These are phyloP conservation scores for Globisporangium rhizosaccharum DNA, from an alignment of 352 stramenopile species.

Conservation along the genomic window DNA sequence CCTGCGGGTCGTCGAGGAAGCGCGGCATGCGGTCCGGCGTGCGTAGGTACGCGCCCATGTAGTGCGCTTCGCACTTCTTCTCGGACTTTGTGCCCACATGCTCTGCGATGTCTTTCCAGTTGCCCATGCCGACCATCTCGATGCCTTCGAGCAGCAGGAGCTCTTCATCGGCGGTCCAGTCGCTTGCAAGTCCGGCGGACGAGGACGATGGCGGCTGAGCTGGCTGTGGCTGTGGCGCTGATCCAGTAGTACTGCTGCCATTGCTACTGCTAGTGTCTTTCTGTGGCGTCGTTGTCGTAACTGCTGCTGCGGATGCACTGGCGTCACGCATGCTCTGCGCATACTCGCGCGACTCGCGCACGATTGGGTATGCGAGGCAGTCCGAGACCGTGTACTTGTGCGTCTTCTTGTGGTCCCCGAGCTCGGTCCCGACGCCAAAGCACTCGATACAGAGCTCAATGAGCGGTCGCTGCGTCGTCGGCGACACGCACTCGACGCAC, in stretches of 20 bases:
- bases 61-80: constrained; percentile 88
- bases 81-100: constrained; percentile 83
- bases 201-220: not conserved
- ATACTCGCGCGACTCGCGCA: constrained; percentile 32
- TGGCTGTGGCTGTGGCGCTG: not conserved
- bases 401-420: constrained; percentile 76
- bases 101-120: constrained; percentile 93
- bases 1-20: constrained; percentile 48
- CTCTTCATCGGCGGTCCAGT: constrained; percentile 95
- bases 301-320: constrained; percentile 2
- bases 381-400: constrained; percentile 82
- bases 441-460: constrained; percentile 95
- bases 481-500: constrained; percentile 60
- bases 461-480: constrained; percentile 29
- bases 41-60: constrained; percentile 76
- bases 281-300: constrained; percentile 9
- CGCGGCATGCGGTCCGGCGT: constrained; percentile 49
- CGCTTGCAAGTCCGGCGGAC: constrained; percentile 15
- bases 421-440: constrained; percentile 83
- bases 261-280: constrained; percentile 17
- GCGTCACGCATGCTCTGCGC: constrained; percentile 4
- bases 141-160: constrained; percentile 94
- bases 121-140: constrained; percentile 94
- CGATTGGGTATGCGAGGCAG: constrained; percentile 72
- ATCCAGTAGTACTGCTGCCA: constrained; percentile 9